phyloP scores from a whole-genome alignment of 2,329 filamentous ascomycete genomes.

The Trichoderma simmonsii region DNA sequence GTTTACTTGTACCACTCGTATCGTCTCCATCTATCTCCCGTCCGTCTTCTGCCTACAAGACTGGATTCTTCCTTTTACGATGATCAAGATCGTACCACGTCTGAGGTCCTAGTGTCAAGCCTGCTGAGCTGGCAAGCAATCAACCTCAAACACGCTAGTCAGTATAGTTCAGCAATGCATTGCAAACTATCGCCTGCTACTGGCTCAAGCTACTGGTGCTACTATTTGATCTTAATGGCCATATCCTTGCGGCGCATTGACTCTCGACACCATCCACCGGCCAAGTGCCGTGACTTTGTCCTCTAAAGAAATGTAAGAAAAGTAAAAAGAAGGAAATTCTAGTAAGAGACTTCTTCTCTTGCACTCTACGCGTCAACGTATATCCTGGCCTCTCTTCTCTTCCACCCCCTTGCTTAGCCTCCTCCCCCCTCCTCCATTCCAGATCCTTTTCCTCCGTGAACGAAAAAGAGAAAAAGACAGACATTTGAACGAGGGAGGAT shows the following conservation, averaged over 20 bases:
- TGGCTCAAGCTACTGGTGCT: background rate
- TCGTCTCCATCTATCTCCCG: background rate
- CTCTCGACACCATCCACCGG: background rate
- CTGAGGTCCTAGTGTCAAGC: background rate
- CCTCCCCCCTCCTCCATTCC: background rate
- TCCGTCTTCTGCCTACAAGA: background rate
- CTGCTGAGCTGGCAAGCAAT: slow-evolving; percentile 12
- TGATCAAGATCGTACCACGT: slow-evolving; percentile 1
- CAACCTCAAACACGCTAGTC: slow-evolving; percentile 9
- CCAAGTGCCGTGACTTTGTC: background rate
- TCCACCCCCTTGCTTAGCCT: background rate
- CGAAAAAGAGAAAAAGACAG: background rate
- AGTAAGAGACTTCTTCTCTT: background rate
- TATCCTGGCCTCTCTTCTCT: background rate
- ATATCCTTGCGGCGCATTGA: background rate
- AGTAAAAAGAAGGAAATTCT: background rate
- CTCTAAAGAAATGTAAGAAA: background rate
- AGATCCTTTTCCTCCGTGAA: background rate
- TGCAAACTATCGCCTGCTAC: background rate
- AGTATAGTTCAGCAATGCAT: background rate
- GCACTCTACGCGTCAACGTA: background rate
- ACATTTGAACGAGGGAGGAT: background rate
- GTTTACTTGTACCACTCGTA: background rate
- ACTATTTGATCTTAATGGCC: background rate
- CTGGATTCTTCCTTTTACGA: background rate